Conservation (phyloP, 1,284 basidiomycete species). For the Apiotrichum laibachii region DNA sequence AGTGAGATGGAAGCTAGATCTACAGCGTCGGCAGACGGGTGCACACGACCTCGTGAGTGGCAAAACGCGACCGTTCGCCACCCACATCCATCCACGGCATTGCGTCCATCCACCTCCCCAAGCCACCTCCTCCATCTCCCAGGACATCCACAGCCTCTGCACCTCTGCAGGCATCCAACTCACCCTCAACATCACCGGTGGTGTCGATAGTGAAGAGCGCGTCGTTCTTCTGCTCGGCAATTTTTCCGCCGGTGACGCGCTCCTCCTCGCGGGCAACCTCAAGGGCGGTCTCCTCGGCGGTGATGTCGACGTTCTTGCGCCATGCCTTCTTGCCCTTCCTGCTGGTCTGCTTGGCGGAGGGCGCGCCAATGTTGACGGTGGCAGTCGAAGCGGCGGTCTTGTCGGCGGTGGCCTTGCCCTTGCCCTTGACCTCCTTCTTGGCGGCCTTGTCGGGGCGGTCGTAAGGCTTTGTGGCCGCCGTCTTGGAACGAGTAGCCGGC, state of each 20-base stretch:
- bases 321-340: constrained; percentile 88
- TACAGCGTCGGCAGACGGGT: no score
- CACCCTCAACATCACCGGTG: constrained; percentile 72
- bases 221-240: constrained; percentile 53
- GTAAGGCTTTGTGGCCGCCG: constrained; percentile 19
- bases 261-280: constrained; percentile 75
- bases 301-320: constrained; percentile 86
- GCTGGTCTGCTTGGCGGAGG: constrained; percentile 69
- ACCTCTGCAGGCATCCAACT: constrained; percentile 25
- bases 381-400: constrained; percentile 2
- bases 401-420: constrained; percentile 16
- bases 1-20: background rate
- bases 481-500: constrained; percentile 6
- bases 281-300: constrained; percentile 67
- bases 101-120: constrained; percentile 1
- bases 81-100: background rate
- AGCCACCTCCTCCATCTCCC: background rate
- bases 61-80: background rate
- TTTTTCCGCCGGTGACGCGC: constrained; percentile 63
- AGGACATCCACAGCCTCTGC: background rate
- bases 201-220: constrained; percentile 77
- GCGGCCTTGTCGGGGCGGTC: constrained; percentile 16
- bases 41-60: no score
- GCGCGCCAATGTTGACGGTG: constrained; percentile 54
- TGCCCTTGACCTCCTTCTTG: constrained; percentile 5